phyloP scores from a whole-genome alignment of 495 filamentous ascomycete species.

The Penicillium simplicissimum region DNA sequence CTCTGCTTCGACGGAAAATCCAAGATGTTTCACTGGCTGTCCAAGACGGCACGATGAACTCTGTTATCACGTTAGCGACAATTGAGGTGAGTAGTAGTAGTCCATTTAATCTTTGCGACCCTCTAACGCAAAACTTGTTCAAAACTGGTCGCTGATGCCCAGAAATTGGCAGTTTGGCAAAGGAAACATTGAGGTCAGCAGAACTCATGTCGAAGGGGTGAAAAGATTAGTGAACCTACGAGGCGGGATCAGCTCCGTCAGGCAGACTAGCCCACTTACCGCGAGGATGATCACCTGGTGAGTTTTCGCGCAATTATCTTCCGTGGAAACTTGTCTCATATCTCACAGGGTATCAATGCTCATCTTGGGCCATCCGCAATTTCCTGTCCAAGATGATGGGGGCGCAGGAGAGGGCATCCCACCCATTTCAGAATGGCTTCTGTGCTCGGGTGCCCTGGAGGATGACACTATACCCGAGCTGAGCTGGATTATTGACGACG shows the following conservation, averaged over 20 bases:
- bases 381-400: slow-evolving; percentile 47
- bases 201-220: slow-evolving; percentile 53
- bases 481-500: slow-evolving; percentile 28
- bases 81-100: slow-evolving; percentile 45
- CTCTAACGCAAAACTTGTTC: not conserved
- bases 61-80: slow-evolving; percentile 53
- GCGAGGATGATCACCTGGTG: slow-evolving; percentile 55
- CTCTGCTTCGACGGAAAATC: slow-evolving; percentile 47
- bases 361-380: slow-evolving; percentile 49
- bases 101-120: too few relatives aligned
- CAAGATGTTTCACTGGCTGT: slow-evolving; percentile 42
- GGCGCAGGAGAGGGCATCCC: slow-evolving; percentile 49
- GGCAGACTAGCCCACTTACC: slow-evolving; percentile 50
- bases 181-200: slow-evolving; percentile 42
- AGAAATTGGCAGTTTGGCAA: slow-evolving; percentile 44
- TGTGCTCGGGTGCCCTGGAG: slow-evolving; percentile 6
- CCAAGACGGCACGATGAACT: slow-evolving; percentile 56
- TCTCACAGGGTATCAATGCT: slow-evolving; percentile 51
- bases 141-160: not conserved
- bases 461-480: slow-evolving; percentile 14
- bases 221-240: slow-evolving; percentile 46
- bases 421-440: slow-evolving; percentile 47
- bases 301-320: slow-evolving; percentile 5
- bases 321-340: slow-evolving; percentile 9
- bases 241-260: slow-evolving; percentile 48